Evolutionary conservation across 2,329 filamentous ascomycete genomes (phyloP), one percentile per base, ranked within the genome.

Genomic region (Aspergillus sp.): DNA sequence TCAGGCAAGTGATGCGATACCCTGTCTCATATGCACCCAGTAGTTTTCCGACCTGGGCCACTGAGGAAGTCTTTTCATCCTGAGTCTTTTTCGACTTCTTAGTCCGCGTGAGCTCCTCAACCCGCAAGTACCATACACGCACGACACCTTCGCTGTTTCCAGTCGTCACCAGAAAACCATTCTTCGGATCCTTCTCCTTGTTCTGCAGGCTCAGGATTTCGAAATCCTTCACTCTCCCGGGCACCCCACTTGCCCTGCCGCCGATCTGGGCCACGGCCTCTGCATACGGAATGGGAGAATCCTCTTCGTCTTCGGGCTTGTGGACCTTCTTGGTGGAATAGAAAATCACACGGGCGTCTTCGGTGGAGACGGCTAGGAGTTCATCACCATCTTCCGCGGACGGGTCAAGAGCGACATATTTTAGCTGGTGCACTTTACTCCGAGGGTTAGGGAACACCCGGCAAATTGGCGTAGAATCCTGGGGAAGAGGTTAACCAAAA

Each of bases 1-100:
- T 86, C 64, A 97, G 68, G 69, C 94, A 97, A 34, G 92, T 97
- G 60, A 97, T 91, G 52, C 94, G 81, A 69, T 93, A 92, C 43
- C 87, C 86, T 19, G 92, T 96, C 71, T 92, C 88, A 65, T 94
- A 94, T 29, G 82, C 85, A 14, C 87, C 91, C 42, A 96, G 69
- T 50, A 95, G 68, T 58, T 75, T 80, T 25, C 89, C 91, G 19
- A 89, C 71, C 57, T 84, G 80, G 25, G 50, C 58, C 43, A 47
- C 52, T 21, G 61, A 58, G 16, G 61, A 51, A 11, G 57, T 52
- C 29, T 62, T 58, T 9, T 50, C 46, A 20, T 62, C 48, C 53
- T 56, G 25, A 20, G 40, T 16, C 19, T 53, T 52, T 31, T 65
- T 59, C 14, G 42, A 38, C 31, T 60, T 49, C 54, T 56, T 62